A percentile compares a stretch with the other conserved stretches of the same genome.
Evolutionary conservation across 192 early-diverging fungal genomes (phyloP).

Genomic region (Entophlyctis helioformis): DNA sequence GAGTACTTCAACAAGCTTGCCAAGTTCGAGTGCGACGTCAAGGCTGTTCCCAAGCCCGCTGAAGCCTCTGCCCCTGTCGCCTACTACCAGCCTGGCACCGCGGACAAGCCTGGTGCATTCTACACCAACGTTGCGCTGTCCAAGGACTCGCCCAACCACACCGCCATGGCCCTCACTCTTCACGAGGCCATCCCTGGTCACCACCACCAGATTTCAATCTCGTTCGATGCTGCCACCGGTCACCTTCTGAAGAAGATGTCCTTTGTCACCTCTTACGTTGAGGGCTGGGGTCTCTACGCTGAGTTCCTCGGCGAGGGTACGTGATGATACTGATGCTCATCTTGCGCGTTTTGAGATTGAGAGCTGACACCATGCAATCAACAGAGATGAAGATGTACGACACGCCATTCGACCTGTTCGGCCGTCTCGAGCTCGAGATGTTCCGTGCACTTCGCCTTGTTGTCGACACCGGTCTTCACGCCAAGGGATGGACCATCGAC

Average conservation of each 20-base stretch:
- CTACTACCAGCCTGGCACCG: slow-evolving; percentile 13
- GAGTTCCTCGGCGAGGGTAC: slow-evolving; percentile 19
- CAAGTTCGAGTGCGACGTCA: slow-evolving; percentile 13
- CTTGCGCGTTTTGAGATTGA: slow-evolving; percentile 26
- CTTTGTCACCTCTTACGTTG: slow-evolving; percentile 10
- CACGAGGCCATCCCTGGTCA: slow-evolving; percentile 28
- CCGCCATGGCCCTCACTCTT: slow-evolving; percentile 8
- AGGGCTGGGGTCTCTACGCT: slow-evolving; percentile 24
- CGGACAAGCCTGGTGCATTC: slow-evolving; percentile 7
- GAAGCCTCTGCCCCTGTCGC: slow-evolving; percentile 9
- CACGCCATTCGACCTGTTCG: slow-evolving; percentile 14
- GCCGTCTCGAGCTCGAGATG: slow-evolving; percentile 23
- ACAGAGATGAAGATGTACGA: slow-evolving; percentile 24
- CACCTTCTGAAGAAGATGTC: slow-evolving; percentile 15
- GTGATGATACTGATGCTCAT: too few relatives aligned
- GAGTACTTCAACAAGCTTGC: slow-evolving; percentile 16
- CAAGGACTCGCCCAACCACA: slow-evolving; percentile 8
- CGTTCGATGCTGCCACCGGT: slow-evolving; percentile 8
- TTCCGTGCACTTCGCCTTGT: slow-evolving; percentile 22
- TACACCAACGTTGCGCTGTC: slow-evolving; percentile 7
- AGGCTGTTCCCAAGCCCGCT: slow-evolving; percentile 7
- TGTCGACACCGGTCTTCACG: slow-evolving; percentile 28
- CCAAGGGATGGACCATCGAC: slow-evolving; percentile 23
- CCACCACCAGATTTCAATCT: slow-evolving; percentile 27
- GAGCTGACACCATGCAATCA: too few relatives aligned